Percentiles rank a stretch among this genome's conserved stretches.
phyloP scores from a whole-genome alignment of 148 eudicot species.

The Beta vulgaris region DNA sequence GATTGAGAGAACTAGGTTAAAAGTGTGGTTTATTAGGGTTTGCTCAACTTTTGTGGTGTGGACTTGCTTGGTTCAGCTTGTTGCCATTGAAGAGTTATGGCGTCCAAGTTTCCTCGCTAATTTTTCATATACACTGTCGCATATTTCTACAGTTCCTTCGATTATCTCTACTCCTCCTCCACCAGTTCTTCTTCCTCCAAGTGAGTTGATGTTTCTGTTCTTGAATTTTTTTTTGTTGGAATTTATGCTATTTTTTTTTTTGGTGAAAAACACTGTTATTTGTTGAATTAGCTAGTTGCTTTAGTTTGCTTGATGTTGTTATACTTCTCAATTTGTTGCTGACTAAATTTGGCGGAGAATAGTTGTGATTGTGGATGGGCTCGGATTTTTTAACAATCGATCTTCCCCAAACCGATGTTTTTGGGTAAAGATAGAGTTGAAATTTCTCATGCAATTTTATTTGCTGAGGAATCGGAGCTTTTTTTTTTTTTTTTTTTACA shows the following conservation, averaged over 20 bases:
- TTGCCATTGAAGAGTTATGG: slow-evolving; percentile 79
- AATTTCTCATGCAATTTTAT: slow-evolving; percentile 2
- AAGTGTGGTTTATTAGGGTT: slow-evolving; percentile 81
- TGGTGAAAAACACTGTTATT: neutral
- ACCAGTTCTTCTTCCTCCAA: slow-evolving; percentile 43
- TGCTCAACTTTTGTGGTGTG: slow-evolving; percentile 85
- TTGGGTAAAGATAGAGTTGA: neutral
- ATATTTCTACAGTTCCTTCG: too few species aligned
- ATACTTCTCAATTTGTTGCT: neutral
- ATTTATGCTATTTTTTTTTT: neutral
- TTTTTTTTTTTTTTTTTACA: too few species aligned
- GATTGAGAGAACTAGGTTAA: slow-evolving; percentile 63
- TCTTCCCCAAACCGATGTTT: neutral
- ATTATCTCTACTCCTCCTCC: too few species aligned
- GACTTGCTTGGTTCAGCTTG: slow-evolving; percentile 89
- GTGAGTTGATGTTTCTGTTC: slow-evolving; percentile 44
- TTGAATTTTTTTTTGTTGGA: neutral
- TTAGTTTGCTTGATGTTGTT: neutral
- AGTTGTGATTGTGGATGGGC: neutral
- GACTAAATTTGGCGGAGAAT: too few species aligned
- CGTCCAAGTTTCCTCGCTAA: slow-evolving; percentile 59
- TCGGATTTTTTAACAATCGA: neutral
- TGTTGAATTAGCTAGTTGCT: neutral
- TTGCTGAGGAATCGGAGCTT: neutral
- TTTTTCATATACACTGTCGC: slow-evolving; percentile 33